phyloP scores from a whole-genome alignment of 768 basidiomycete species.

The Clitopilus hobsonii region DNA sequence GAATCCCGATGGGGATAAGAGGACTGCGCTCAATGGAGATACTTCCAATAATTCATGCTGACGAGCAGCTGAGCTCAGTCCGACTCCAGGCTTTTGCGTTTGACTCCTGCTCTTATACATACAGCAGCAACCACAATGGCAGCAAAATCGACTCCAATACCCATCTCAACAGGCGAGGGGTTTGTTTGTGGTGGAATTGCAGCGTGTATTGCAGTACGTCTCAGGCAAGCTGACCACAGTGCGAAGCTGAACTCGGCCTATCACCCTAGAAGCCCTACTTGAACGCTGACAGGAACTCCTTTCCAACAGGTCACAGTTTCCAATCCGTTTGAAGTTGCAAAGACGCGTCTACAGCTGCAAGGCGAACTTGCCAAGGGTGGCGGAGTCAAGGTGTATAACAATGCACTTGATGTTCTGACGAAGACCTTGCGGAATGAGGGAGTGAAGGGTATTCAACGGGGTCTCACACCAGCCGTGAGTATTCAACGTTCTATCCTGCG shows the following conservation, averaged over 20 bases:
- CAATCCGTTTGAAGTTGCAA: conserved; percentile 81
- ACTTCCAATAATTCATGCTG: neutral
- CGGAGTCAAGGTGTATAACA: conserved; percentile 77
- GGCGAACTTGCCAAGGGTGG: conserved; percentile 85
- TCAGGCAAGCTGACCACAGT: neutral
- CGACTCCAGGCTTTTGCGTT: neutral
- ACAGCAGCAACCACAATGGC: neutral
- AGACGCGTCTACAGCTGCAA: conserved; percentile 94
- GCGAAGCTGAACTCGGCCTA: neutral
- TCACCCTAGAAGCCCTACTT: conserved; percentile 1
- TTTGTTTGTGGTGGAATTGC: conserved; percentile 90
- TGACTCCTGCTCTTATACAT: conserved; percentile 10
- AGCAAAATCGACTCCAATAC: conserved; percentile 12
- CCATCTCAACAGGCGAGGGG: conserved; percentile 67
- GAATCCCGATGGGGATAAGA: neutral
- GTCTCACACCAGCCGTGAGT: conserved; percentile 83
- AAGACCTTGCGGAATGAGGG: conserved; percentile 93
- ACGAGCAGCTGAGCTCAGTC: too few species aligned
- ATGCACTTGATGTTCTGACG: conserved; percentile 76
- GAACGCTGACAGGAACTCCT: conserved; percentile 8
- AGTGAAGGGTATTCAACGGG: conserved; percentile 87
- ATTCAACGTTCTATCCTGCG: neutral
- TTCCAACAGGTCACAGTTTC: conserved; percentile 65
- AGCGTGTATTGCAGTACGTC: conserved; percentile 81
- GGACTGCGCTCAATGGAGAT: neutral